These are phyloP conservation scores for Bretschneidera sinensis DNA, from an alignment of 345 rosid genomes.

Conservation along the genomic window DNA sequence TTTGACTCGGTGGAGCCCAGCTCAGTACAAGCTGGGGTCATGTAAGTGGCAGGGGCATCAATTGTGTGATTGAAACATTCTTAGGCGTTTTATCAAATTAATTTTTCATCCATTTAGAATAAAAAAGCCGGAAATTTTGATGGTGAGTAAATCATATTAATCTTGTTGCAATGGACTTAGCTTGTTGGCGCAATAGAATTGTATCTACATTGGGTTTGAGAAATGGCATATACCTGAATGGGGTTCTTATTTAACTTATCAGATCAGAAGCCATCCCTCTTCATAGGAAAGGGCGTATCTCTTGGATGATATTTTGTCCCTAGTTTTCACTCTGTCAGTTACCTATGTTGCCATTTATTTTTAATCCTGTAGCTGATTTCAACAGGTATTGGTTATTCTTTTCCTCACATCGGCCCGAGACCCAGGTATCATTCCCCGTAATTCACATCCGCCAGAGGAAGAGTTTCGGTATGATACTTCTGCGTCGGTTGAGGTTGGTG, in stretches of 20 bases:
- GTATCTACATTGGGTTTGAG: not conserved
- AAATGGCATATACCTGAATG: no score
- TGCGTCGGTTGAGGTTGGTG: slow-evolving; percentile 50
- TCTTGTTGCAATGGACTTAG: not conserved
- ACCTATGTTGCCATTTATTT: slow-evolving; percentile 9
- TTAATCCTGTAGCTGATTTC: slow-evolving; percentile 28
- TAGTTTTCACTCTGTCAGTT: not conserved
- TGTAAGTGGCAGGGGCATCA: not conserved
- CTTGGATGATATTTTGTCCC: no score
- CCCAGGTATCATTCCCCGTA: slow-evolving; percentile 92
- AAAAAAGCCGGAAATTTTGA: not conserved
- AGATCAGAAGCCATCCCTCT: not conserved
- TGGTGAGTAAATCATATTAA: not conserved
- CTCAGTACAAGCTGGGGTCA: not conserved
- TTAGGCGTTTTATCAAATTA: not conserved
- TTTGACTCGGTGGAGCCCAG: not conserved
- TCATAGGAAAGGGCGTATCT: no score
- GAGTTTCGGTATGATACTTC: slow-evolving; percentile 64
- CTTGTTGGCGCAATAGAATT: not conserved
- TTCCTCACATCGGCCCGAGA: slow-evolving; percentile 88
- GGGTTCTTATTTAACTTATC: not conserved
- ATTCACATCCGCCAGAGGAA: slow-evolving; percentile 90
- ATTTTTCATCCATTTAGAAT: not conserved
- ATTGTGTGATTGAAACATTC: not conserved
- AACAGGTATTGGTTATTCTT: slow-evolving; percentile 77